A percentile compares a stretch with the other conserved stretches of the same genome.
Conservation (phyloP, 306 rosid genomes). For the Casuarina cunninghamiana region DNA sequence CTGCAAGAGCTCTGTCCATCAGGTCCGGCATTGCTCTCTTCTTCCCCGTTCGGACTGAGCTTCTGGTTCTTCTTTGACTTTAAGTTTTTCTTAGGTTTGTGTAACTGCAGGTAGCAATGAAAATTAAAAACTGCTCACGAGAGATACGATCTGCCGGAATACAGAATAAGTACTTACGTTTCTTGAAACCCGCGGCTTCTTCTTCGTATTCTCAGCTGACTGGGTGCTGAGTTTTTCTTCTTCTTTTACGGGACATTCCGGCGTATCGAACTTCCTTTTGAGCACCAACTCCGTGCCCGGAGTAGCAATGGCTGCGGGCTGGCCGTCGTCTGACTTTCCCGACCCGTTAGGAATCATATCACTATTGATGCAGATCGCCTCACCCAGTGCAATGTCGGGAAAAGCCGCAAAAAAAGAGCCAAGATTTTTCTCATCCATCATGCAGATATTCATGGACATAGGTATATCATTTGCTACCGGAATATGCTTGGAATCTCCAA, state of each 20-base stretch:
- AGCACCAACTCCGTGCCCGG: conserved; percentile 34
- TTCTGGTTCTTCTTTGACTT: conserved; percentile 46
- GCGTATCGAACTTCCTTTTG: conserved; percentile 53
- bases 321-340: conserved; percentile 30
- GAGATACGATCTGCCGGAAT: background rate
- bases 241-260: conserved; percentile 19
- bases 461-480: conserved; percentile 14
- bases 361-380: conserved; percentile 33
- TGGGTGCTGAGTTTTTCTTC: conserved; percentile 28
- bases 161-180: conserved; percentile 45
- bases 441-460: conserved; percentile 25
- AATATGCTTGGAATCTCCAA: conserved; percentile 23
- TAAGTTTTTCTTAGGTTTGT: conserved; percentile 47
- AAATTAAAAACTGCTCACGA: conserved; percentile 14
- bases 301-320: conserved; percentile 16
- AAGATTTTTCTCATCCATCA: conserved; percentile 28
- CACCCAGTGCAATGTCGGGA: conserved; percentile 45
- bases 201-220: conserved; percentile 41
- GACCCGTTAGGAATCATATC: conserved; percentile 25
- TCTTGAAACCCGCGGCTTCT: conserved; percentile 42
- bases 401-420: conserved; percentile 38
- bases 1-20: conserved; percentile 56
- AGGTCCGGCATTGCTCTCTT: conserved; percentile 40
- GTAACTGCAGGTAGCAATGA: conserved; percentile 39
- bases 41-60: conserved; percentile 27